Evolutionary conservation across 2,329 filamentous ascomycete genomes (phyloP).

Genomic region (Phyllosticta citrichinensis): DNA sequence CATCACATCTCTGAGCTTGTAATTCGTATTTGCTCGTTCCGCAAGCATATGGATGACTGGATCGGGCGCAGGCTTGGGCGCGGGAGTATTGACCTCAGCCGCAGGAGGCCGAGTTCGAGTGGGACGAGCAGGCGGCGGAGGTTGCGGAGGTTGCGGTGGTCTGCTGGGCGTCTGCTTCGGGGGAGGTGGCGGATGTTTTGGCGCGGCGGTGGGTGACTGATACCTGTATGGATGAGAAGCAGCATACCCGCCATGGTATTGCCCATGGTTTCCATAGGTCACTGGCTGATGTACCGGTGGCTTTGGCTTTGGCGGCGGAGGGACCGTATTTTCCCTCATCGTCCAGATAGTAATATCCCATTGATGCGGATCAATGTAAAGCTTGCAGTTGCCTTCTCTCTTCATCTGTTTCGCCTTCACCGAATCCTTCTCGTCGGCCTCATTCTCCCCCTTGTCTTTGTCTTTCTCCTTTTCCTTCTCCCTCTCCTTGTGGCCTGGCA

Average conservation of each 20-base stretch:
- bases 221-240: slow-evolving; percentile 6
- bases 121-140: slow-evolving; percentile 9
- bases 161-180: slow-evolving; percentile 20
- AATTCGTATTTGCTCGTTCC: slow-evolving; percentile 62
- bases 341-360: slow-evolving; percentile 66
- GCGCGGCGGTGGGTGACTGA: slow-evolving; percentile 3
- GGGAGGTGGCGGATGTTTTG: slow-evolving; percentile 13
- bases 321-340: slow-evolving; percentile 54
- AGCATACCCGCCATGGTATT: neutral
- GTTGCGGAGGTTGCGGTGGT: slow-evolving; percentile 15
- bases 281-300: slow-evolving; percentile 22
- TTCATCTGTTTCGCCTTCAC: slow-evolving; percentile 40
- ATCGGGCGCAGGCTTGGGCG: slow-evolving; percentile 42
- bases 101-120: slow-evolving; percentile 4
- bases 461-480: slow-evolving; percentile 23
- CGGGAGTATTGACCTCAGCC: slow-evolving; percentile 5
- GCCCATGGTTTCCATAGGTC: slow-evolving; percentile 13
- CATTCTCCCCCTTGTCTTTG: slow-evolving; percentile 44
- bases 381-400: slow-evolving; percentile 43
- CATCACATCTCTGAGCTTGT: slow-evolving; percentile 67
- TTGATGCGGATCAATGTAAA: slow-evolving; percentile 71
- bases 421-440: slow-evolving; percentile 45
- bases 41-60: slow-evolving; percentile 74
- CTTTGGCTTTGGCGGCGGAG: slow-evolving; percentile 22
- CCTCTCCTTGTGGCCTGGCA: slow-evolving; percentile 41